Evolutionary conservation across 1,284 basidiomycete species (phyloP).

Genomic region (Ceratobasidium sp.): DNA sequence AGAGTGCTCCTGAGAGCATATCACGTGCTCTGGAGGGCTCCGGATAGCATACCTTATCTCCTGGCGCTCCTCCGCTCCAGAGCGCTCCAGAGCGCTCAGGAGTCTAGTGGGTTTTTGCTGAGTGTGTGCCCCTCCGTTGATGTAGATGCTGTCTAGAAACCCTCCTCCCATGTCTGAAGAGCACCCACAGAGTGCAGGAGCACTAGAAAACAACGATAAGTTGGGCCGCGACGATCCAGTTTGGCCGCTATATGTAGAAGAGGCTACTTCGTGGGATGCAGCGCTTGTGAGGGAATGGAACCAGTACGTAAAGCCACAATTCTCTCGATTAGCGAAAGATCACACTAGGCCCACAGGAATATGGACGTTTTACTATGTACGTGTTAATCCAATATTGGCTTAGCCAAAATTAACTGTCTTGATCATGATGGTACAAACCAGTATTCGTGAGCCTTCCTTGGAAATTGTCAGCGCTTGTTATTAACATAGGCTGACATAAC

Average conservation of each 20-base stretch:
- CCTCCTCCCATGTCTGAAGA: no score
- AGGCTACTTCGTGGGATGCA: slow-evolving; percentile 11
- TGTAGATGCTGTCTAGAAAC: no score
- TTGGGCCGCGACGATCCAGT: slow-evolving; percentile 30
- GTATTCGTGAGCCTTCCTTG: slow-evolving; percentile 12
- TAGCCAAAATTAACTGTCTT: background rate
- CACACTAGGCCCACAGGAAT: background rate
- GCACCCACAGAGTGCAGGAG: background rate
- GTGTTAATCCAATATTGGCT: background rate
- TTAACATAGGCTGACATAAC: no score
- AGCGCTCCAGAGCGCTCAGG: no score
- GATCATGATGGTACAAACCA: background rate
- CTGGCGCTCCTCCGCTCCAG: no score
- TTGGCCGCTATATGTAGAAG: slow-evolving; percentile 17
- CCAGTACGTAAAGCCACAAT: background rate
- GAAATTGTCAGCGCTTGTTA: no score
- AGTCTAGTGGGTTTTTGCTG: no score
- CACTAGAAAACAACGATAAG: background rate
- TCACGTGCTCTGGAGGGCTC: no score
- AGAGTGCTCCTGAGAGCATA: no score
- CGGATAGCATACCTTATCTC: no score
- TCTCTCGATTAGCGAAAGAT: background rate
- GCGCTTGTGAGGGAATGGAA: slow-evolving; percentile 16
- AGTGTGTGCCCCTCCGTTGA: no score
- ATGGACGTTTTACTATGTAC: slow-evolving; percentile 28